phyloP scores from a whole-genome alignment of 2,329 filamentous ascomycete species.

The Fusarium ramigenum region DNA sequence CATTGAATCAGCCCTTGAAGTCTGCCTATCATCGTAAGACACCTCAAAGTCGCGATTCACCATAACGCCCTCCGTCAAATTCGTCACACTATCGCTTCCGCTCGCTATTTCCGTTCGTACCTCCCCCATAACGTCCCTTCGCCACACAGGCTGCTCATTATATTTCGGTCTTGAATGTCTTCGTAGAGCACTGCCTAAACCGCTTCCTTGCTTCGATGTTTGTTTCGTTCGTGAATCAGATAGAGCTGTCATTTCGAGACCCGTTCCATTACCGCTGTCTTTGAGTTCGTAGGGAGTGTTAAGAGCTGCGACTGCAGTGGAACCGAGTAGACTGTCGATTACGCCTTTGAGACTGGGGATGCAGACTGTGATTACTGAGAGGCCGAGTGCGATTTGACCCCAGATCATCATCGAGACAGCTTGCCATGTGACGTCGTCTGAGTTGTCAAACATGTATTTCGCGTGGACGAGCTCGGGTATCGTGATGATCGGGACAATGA shows the following conservation, averaged over 20 bases:
- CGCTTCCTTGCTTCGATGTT: slow-evolving; percentile 10
- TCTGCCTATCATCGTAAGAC: slow-evolving; percentile 33
- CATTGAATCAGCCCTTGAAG: slow-evolving; percentile 25
- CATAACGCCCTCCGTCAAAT: slow-evolving; percentile 37
- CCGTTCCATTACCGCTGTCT: slow-evolving; percentile 27
- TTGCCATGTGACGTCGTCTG: slow-evolving; percentile 29
- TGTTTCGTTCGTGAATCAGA: slow-evolving; percentile 9
- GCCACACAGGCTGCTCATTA: slow-evolving; percentile 16
- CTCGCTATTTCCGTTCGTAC: slow-evolving; percentile 8
- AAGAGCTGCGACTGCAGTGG: slow-evolving; percentile 29
- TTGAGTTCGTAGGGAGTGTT: slow-evolving; percentile 36
- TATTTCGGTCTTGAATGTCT: neutral
- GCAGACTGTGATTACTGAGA: slow-evolving; percentile 37
- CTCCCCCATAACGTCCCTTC: slow-evolving; percentile 13
- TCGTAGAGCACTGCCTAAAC: neutral
- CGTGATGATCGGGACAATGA: slow-evolving; percentile 34
- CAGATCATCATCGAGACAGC: slow-evolving; percentile 29
- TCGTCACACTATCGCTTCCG: slow-evolving; percentile 37
- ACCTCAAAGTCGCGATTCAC: slow-evolving; percentile 38
- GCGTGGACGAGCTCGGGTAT: slow-evolving; percentile 29
- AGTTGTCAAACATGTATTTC: slow-evolving; percentile 20
- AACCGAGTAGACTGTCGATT: slow-evolving; percentile 36
- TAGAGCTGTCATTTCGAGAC: slow-evolving; percentile 27
- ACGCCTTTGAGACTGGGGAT: slow-evolving; percentile 38
- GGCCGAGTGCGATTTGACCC: slow-evolving; percentile 33